Percentiles rank a stretch among this genome's conserved stretches.
Conservation (phyloP, 83 land plant genomes). For the Isoetes engelmannii region DNA sequence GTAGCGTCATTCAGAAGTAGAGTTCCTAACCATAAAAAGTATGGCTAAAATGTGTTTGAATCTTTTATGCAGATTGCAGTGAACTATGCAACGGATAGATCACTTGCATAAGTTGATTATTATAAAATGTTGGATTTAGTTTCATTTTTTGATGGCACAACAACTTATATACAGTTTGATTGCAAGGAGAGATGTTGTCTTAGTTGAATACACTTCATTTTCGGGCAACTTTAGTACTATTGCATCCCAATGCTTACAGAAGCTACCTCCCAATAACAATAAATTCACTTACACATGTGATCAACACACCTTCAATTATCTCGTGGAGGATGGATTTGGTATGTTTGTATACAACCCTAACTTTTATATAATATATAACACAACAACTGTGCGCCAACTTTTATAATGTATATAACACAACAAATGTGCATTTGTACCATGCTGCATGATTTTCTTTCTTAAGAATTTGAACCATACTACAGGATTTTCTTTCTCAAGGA, state of each 20-base stretch:
- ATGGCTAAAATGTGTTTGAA: no score
- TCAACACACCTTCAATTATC: constrained; percentile 70
- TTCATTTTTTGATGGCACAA: constrained; percentile 39
- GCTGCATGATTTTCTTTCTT: constrained; percentile 1
- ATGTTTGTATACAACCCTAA: neutral
- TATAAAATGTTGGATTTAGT: neutral
- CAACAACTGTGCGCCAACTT: neutral
- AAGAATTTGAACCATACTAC: neutral
- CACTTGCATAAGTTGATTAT: no score
- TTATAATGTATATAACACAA: neutral
- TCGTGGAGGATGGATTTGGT: constrained; percentile 77
- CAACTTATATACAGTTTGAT: constrained; percentile 71
- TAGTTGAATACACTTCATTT: constrained; percentile 81
- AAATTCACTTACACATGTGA: constrained; percentile 72
- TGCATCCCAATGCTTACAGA: constrained; percentile 73
- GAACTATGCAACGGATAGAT: no score
- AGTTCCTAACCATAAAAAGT: no score
- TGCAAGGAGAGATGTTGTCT: constrained; percentile 55
- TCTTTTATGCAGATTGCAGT: no score
- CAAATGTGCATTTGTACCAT: neutral
- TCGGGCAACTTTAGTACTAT: constrained; percentile 79
- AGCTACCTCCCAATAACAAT: constrained; percentile 59
- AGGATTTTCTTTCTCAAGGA: neutral
- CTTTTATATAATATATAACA: neutral
- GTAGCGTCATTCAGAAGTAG: no score